Evolutionary conservation across 2,329 filamentous ascomycete species (phyloP), one percentile per base, ranked within the genome.

Genomic region (Teratosphaeriaceae sp.): DNA sequence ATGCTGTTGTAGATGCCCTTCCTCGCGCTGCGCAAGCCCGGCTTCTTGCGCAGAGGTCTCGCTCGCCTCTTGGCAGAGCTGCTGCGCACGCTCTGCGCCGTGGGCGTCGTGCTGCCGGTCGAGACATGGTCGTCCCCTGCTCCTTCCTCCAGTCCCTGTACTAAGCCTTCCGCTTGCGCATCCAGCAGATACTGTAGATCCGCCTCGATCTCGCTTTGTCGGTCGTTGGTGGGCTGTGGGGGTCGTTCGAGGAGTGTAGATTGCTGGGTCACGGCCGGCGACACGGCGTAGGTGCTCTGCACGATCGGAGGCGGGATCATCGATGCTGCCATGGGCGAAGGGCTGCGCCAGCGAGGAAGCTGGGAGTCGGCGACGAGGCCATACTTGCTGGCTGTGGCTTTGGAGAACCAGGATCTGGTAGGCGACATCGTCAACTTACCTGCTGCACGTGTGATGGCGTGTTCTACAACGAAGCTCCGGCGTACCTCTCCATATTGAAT

Each of bases 1-100:
- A 89, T 84, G 38, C 77, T 74, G 38, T 71, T 73, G 13, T 76
- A 72, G 6, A 90, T 73, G 0, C 80, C 82, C 21, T 73, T 71
- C n/a, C 85, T 73, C 1, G 83, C 82, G 15, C 74, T 73, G 21
- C 72, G 71, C 12, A 88, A 68, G 0, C 80, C 75, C 7, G 77
- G 60, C 26, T 72, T 76, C 43, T 71, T 71, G 33, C 65, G 63
- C 22, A 67, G 21, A 73, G 74, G 27, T 80, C 74, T 69, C 35
- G 82, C 66, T n/a, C 60, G 55, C 6, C 64, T 59, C 21, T 59
- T 61, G 9, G 63, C 53, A 49, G 45, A 49, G 35, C 41, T 29
- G 24, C 46, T 52, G n/a, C 55, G 48, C 15, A 64, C 63, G 45
- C 63, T 66, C 24, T 65, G 65, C 13, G 57, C 55, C 6, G 71